Percentiles rank a stretch among this genome's conserved stretches.
These are phyloP conservation scores for Fusarium nisikadoi DNA, from an alignment of 2,329 filamentous ascomycete genomes.

Conservation along the genomic window DNA sequence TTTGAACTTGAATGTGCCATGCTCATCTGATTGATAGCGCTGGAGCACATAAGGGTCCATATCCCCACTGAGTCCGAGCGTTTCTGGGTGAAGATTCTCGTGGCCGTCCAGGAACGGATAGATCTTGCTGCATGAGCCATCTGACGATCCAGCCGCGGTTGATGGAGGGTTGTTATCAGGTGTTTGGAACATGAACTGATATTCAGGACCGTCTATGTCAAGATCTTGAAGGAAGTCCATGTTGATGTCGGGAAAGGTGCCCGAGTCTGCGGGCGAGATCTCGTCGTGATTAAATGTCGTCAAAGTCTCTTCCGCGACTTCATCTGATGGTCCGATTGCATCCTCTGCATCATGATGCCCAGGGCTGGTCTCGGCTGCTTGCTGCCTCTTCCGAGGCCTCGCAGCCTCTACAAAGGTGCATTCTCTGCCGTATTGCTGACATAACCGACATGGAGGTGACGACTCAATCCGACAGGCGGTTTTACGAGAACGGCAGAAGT, in stretches of 20 bases:
- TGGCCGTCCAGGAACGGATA: background rate
- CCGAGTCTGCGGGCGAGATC: background rate
- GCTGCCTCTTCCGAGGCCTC: background rate
- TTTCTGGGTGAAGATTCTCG: background rate
- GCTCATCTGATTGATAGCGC: background rate
- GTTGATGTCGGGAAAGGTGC: background rate
- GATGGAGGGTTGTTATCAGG: background rate
- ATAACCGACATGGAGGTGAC: background rate
- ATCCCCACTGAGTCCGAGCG: background rate
- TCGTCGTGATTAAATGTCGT: accelerated
- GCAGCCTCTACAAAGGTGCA: background rate
- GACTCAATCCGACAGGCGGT: background rate
- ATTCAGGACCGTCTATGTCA: background rate
- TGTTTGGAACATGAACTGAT: conserved; percentile 10
- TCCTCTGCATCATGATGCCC: accelerated
- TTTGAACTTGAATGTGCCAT: background rate
- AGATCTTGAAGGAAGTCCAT: conserved; percentile 12
- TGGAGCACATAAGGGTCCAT: conserved; percentile 4
- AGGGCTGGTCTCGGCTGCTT: background rate
- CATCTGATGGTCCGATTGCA: accelerated
- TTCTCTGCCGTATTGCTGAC: background rate
- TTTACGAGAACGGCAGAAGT: conserved; percentile 2
- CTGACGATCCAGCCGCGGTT: accelerated
- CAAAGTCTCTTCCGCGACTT: accelerated
- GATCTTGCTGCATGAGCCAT: accelerated